Evolutionary conservation across 768 basidiomycete genomes (phyloP), one percentile per base, ranked within the genome.

Genomic region (Trametes maxima): DNA sequence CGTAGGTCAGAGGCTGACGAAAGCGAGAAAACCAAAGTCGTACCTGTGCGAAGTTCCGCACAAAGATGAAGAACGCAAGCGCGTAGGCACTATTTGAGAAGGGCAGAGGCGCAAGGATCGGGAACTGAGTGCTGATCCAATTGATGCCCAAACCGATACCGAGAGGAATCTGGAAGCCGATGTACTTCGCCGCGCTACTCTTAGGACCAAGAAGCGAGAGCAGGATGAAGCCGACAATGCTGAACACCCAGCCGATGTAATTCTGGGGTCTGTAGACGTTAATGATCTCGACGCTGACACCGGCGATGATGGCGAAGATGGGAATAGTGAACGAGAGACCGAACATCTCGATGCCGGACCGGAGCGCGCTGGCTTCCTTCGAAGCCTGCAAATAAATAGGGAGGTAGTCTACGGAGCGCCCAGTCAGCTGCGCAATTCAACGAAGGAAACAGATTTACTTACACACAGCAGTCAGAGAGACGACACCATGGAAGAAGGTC

Each of bases 361-460:
- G 47, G 36, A 57, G 22, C 0, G 82, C 75, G 7, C 73, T 70
- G 13, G 67, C 69, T 16, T 72, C 75, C 37, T 74, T 75, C 68
- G 74, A 75, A 0, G 76, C 78, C 63, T 80, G 79, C 42, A 75
- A 74, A 55, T 73, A 79, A 39, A 76, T 69, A 0, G 69, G 75
- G 50, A 74, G 74, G 64, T 69, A 82, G 66, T 74, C 80, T 82
- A 67, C 13, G 66, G 45, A 24, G 78, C 80, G 43, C 69, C 66
- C 0, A 74, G 33, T 42, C 7, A 25, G 35, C 12, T n/a, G 0
- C 11, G 11, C 19, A 1, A 33, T 25, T 14, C 13, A 4, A 0
- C 6, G 14, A 2, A 14, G 12, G 22, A n/a, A 19, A 12, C 14
- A 7, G 14, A 8, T 24, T 11, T 28, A 50, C 62, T 42, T 24